Percentiles rank a stretch among this genome's conserved stretches.
phyloP scores from a whole-genome alignment of 140 eudicot genomes.

The Cichorium intybus region DNA sequence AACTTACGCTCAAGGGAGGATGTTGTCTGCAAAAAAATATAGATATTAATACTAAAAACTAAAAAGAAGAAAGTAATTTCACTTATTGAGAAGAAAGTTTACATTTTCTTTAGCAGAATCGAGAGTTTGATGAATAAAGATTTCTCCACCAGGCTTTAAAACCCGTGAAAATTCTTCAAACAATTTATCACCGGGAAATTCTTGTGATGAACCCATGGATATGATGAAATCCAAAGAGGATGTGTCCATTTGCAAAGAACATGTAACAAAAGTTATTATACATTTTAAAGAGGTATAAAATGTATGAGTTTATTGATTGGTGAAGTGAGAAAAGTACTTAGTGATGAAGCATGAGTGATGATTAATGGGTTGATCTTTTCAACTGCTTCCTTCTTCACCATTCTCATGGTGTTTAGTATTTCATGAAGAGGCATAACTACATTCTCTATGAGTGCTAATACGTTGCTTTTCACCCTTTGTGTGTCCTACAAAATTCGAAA shows the following conservation, averaged over 20 bases:
- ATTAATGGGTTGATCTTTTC: constrained; percentile 45
- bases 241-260: constrained; percentile 52
- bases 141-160: constrained; percentile 71
- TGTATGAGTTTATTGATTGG: not conserved
- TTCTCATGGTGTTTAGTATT: constrained; percentile 41
- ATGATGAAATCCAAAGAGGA: constrained; percentile 55
- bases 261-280: constrained; percentile 20
- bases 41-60: no score
- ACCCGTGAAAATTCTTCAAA: constrained; percentile 53
- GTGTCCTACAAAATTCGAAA: constrained; percentile 29
- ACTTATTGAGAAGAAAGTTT: constrained; percentile 6
- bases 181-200: constrained; percentile 51
- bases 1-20: constrained; percentile 51
- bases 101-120: constrained; percentile 40
- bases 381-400: constrained; percentile 40
- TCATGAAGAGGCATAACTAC: constrained; percentile 40
- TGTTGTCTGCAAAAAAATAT: constrained; percentile 53
- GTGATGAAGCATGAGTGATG: constrained; percentile 57
- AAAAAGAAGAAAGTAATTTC: no score
- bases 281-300: not conserved
- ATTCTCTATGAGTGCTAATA: constrained; percentile 53
- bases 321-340: constrained; percentile 31
- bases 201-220: constrained; percentile 44
- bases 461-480: constrained; percentile 24
- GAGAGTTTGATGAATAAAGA: constrained; percentile 40